Evolutionary conservation across 345 rosid genomes (phyloP).

Genomic region (Hevea brasiliensis): DNA sequence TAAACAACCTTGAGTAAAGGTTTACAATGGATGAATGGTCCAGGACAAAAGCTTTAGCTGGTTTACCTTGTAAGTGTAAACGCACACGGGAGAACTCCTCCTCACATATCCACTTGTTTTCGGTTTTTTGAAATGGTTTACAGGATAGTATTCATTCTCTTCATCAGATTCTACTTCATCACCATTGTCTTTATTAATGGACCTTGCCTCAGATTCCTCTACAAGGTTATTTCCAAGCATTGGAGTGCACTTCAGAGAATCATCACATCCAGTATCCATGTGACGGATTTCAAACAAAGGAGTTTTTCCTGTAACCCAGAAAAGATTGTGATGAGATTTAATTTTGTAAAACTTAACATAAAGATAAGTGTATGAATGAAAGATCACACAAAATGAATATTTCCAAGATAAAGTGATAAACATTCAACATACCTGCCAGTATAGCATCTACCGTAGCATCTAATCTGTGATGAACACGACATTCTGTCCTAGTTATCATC

Average conservation of each 20-base stretch:
- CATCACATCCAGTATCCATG: constrained; percentile 47
- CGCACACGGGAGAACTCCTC: constrained; percentile 53
- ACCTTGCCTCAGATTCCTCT: constrained; percentile 41
- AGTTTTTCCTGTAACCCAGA: constrained; percentile 58
- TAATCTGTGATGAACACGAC: constrained; percentile 78
- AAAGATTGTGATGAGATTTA: constrained; percentile 3
- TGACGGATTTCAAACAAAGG: constrained; percentile 75
- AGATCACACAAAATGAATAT: not conserved
- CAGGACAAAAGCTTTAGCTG: not conserved
- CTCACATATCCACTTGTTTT: constrained; percentile 34
- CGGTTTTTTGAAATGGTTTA: constrained; percentile 30
- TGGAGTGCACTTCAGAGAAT: constrained; percentile 41
- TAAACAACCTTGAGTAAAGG: not conserved
- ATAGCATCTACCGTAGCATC: constrained; percentile 92
- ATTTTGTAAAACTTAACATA: constrained; percentile 8
- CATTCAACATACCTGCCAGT: constrained; percentile 61
- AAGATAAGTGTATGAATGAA: not conserved
- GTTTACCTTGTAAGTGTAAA: constrained; percentile 78
- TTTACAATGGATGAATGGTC: not conserved
- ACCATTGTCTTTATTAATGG: constrained; percentile 31
- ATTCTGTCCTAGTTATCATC: constrained; percentile 78
- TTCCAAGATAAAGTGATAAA: constrained; percentile 13
- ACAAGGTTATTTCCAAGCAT: constrained; percentile 29
- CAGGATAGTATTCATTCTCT: constrained; percentile 50
- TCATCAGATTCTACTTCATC: constrained; percentile 51